Base-by-base conservation (phyloP, 2,329 filamentous ascomycete genomes). In the Chrysosporium queenslandicum region DNA sequence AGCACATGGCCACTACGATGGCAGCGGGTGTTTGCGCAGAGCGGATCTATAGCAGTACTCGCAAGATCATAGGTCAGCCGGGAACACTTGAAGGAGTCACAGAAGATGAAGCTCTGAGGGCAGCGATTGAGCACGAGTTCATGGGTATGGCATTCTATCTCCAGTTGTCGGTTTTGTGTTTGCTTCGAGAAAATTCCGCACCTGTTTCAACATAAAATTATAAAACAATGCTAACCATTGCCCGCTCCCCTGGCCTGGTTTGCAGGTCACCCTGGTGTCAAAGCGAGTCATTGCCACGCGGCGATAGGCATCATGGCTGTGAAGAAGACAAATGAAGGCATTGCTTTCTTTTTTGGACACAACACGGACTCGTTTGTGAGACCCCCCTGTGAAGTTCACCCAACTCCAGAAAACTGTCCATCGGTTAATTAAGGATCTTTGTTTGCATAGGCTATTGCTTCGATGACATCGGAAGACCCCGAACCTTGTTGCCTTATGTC, bases 1-100 rank as follows among this genome's bases (percentile, higher is more conserved):
- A 98, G 70, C 92, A 98, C 66, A 98, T 98, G 86, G 87, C 89
- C 32, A 96, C 91, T 0, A 94, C 90, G 0, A 85, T 94, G 77
- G 91, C 92, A 9, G 90, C 92, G 5, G 83, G 85, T 54, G 83
- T 85, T 52, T 94, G 89, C 64, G 89, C 90, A 0, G 86, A 91
- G 58, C 81, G 92, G 42, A 76, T 98, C 23, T 95, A 89, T 64
- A 80, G 84, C 58, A 79, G 65, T 76, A 59, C 84, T 76, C 46
- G 78, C 75, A 63, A 82, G 79, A 58, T 77, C 72, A 1, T 70
- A 68, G 46, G 77, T 74, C 23, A 55, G 20, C 53, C 51, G 14
- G 87, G 87, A 5, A 68, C 68, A 6, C 80, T 86, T 57, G 73
- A 86, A 14, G 68, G 77, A 9, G 83, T 85, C 12, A 80, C 81